A percentile compares a stretch with the other conserved stretches of the same genome.
Evolutionary conservation across 176 grass and related monocot genomes (phyloP).

Genomic region (Oryza australiensis): DNA sequence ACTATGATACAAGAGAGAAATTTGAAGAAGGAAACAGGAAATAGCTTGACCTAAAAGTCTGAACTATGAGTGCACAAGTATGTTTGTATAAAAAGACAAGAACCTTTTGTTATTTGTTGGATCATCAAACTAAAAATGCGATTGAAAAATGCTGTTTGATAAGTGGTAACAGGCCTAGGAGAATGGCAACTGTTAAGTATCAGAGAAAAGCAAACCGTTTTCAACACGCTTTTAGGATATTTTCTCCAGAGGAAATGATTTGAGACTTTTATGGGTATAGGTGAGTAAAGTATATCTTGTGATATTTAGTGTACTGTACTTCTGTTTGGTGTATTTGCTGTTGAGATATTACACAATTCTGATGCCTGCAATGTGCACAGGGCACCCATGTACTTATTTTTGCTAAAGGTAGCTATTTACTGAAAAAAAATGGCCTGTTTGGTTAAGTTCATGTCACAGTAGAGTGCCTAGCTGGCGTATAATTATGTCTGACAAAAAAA

Average conservation of each 20-base stretch:
- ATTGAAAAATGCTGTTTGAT: neutral
- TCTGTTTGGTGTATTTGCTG: neutral
- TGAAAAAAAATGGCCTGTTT: neutral
- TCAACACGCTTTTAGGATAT: neutral
- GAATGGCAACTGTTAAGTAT: neutral
- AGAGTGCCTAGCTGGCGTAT: neutral
- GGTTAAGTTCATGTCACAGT: neutral
- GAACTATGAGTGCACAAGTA: neutral
- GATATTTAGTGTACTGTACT: neutral
- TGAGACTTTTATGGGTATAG: neutral
- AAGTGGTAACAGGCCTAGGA: neutral
- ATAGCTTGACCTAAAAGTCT: conserved; percentile 43
- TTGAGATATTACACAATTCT: neutral
- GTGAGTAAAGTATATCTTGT: neutral
- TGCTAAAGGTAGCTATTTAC: neutral
- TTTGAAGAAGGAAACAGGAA: conserved; percentile 58
- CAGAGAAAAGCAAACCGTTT: neutral
- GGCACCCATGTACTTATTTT: neutral
- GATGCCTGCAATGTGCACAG: conserved; percentile 1
- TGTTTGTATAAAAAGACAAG: neutral
- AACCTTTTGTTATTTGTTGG: neutral
- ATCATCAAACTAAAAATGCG: neutral
- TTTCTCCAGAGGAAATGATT: neutral
- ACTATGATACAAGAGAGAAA: conserved; percentile 48
- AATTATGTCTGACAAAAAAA: neutral